A percentile compares a stretch with the other conserved stretches of the same genome.
Conservation (phyloP, 2,329 filamentous ascomycete genomes). For the Cladosporium sp. region DNA sequence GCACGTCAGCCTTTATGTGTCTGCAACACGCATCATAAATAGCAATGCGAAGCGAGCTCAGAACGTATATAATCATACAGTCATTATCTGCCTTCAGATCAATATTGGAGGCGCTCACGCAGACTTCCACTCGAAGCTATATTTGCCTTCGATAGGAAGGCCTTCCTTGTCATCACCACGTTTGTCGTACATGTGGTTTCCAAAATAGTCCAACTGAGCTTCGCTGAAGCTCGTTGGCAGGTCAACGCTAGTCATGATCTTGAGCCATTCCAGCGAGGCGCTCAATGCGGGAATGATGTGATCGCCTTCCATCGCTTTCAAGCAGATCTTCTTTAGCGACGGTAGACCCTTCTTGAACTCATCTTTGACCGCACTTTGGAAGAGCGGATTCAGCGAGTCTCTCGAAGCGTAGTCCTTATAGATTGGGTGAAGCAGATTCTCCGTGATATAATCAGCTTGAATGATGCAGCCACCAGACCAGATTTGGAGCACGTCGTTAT, state of each 20-base stretch:
- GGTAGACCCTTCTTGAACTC: conserved; percentile 52
- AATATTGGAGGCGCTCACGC: conserved; percentile 27
- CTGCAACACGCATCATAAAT: background rate
- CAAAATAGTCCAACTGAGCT: conserved; percentile 68
- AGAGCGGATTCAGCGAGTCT: conserved; percentile 45
- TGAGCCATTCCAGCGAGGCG: conserved; percentile 63
- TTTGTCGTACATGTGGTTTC: conserved; percentile 61
- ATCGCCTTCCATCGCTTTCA: conserved; percentile 53
- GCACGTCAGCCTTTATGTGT: too few species aligned
- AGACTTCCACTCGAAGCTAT: conserved; percentile 62
- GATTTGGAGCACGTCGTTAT: conserved; percentile 52
- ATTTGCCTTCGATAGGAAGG: conserved; percentile 51
- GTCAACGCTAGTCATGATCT: conserved; percentile 56
- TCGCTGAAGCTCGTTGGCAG: conserved; percentile 67
- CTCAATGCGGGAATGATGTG: conserved; percentile 58
- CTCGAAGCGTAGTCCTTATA: conserved; percentile 32
- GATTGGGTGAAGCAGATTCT: conserved; percentile 51
- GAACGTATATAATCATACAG: background rate
- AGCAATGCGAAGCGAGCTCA: background rate
- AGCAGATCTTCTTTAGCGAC: conserved; percentile 53
- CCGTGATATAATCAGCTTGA: conserved; percentile 59
- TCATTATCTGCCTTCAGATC: too few species aligned
- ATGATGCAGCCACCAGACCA: conserved; percentile 71
- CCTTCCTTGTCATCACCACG: conserved; percentile 50
- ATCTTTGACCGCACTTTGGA: conserved; percentile 44